Conservation (phyloP, 1,284 basidiomycete genomes). For the Austroboletus niveus region DNA sequence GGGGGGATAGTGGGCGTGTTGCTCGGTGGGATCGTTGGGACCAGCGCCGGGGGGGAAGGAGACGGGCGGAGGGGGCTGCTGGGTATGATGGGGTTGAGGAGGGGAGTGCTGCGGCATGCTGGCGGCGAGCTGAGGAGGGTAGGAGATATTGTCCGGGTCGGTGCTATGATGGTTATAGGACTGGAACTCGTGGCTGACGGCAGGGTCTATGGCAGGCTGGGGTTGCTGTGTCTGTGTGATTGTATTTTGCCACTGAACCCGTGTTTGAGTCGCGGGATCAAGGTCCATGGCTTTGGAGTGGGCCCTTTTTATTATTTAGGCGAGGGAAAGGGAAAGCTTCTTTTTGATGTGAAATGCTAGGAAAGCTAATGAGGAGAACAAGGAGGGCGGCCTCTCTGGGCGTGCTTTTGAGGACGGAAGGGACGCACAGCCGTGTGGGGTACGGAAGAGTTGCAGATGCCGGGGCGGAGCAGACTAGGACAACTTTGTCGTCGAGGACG, state of each 20-base stretch:
- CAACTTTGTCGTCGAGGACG: slow-evolving; percentile 5
- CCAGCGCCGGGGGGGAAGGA: slow-evolving; percentile 35
- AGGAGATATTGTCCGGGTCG: slow-evolving; percentile 26
- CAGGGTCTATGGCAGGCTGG: slow-evolving; percentile 34
- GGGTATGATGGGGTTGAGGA: slow-evolving; percentile 14
- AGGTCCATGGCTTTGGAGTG: slow-evolving; percentile 27
- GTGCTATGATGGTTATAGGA: slow-evolving; percentile 29
- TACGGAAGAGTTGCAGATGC: slow-evolving; percentile 13
- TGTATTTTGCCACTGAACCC: slow-evolving; percentile 34
- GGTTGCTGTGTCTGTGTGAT: slow-evolving; percentile 34
- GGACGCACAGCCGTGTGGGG: slow-evolving; percentile 16
- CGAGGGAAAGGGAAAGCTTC: slow-evolving; percentile 34
- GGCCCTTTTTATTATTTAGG: slow-evolving; percentile 38
- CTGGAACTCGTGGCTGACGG: slow-evolving; percentile 33
- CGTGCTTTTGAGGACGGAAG: too few species aligned
- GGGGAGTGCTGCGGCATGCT: slow-evolving; percentile 31
- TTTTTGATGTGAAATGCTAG: slow-evolving; percentile 35
- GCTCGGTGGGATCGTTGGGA: slow-evolving; percentile 33
- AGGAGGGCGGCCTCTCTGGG: too few species aligned
- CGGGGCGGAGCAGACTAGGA: slow-evolving; percentile 9
- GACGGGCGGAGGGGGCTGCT: slow-evolving; percentile 18
- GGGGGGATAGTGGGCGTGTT: slow-evolving; percentile 31
- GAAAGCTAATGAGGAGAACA: slow-evolving; percentile 21
- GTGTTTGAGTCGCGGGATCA: slow-evolving; percentile 33
- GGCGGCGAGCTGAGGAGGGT: slow-evolving; percentile 23